Evolutionary conservation across 2,329 filamentous ascomycete species (phyloP).

Genomic region (Helicocarpus griseus): DNA sequence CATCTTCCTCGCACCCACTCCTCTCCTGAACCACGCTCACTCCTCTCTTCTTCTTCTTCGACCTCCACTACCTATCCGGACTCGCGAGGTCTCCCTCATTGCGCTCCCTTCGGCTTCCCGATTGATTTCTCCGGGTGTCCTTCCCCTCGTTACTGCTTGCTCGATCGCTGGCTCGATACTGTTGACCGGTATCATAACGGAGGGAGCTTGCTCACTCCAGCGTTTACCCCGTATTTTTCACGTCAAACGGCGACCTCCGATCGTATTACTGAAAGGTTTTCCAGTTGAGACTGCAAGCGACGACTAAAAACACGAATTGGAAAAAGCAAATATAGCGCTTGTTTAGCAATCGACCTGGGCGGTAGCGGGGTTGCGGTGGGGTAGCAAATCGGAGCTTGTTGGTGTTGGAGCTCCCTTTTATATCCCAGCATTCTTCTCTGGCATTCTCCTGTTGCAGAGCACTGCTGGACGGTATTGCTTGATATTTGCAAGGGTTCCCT

Average conservation of each 20-base stretch:
- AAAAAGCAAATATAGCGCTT: conserved; percentile 1
- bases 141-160: background rate
- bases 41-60: no score
- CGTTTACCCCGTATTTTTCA: no score
- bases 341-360: background rate
- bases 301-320: background rate
- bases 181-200: background rate
- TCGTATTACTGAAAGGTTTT: background rate
- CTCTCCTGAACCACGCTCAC: no score
- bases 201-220: no score
- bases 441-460: background rate
- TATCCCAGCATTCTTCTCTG: background rate
- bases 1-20: background rate
- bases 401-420: no score
- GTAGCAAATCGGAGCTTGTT: background rate
- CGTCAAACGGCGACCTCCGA: background rate
- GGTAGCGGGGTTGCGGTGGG: background rate
- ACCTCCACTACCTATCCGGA: no score
- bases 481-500: no score
- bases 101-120: no score
- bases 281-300: background rate
- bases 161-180: background rate
- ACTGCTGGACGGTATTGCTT: no score
- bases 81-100: no score
- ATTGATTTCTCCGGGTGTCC: background rate